Conservation (phyloP, 345 rosid genomes). For the Gossypium sturtianum region DNA sequence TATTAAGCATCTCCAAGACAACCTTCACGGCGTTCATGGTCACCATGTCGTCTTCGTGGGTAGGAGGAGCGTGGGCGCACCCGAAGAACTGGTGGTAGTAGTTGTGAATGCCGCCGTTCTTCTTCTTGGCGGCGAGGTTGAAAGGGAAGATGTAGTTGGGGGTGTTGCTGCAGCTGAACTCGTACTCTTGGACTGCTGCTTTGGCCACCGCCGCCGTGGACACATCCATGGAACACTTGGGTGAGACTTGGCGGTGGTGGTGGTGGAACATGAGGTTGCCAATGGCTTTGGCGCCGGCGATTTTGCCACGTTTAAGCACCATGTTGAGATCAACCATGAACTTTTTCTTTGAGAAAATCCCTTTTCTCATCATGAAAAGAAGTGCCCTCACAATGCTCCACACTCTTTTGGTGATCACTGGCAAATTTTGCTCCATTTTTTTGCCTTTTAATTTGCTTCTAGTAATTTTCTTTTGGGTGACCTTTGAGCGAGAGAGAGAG, state of each 20-base stretch:
- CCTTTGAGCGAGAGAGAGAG: slow-evolving; percentile 10
- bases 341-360: slow-evolving; percentile 47
- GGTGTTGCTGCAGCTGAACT: slow-evolving; percentile 93
- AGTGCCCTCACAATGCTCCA: slow-evolving; percentile 58
- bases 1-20: slow-evolving; percentile 56
- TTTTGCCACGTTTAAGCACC: slow-evolving; percentile 76
- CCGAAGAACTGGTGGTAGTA: slow-evolving; percentile 39
- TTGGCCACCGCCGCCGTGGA: not conserved
- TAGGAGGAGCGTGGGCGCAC: slow-evolving; percentile 56
- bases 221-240: not conserved
- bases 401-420: slow-evolving; percentile 48
- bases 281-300: slow-evolving; percentile 48
- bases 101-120: slow-evolving; percentile 12
- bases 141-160: slow-evolving; percentile 52
- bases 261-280: slow-evolving; percentile 55
- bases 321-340: slow-evolving; percentile 67
- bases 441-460: not conserved
- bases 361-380: slow-evolving; percentile 69
- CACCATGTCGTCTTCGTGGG: slow-evolving; percentile 44
- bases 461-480: not conserved
- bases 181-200: slow-evolving; percentile 43
- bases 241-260: slow-evolving; percentile 24
- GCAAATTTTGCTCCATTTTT: slow-evolving; percentile 39
- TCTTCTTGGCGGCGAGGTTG: slow-evolving; percentile 33
- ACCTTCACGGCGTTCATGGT: slow-evolving; percentile 40